A percentile compares a stretch with the other conserved stretches of the same genome.
Conservation (phyloP, 805 yeast genomes). For the Isabelozyma pseudorhagii region DNA sequence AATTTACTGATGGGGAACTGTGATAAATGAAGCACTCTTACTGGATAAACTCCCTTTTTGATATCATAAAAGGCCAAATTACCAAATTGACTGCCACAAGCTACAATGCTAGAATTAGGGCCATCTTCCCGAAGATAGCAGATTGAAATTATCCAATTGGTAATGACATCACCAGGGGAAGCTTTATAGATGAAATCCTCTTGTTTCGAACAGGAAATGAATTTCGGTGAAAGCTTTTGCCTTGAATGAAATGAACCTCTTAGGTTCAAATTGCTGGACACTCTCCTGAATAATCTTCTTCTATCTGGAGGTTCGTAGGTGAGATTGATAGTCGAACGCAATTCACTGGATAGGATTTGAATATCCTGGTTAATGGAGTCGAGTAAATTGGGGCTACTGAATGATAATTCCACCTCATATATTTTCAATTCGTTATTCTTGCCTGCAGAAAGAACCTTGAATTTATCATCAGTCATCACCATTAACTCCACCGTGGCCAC, state of each 20-base stretch:
- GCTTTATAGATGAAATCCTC: slow-evolving; percentile 8
- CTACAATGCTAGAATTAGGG: slow-evolving; percentile 7
- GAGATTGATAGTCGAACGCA: neutral
- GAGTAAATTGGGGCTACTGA: neutral
- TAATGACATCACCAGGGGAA: slow-evolving; percentile 5
- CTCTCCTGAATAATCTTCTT: slow-evolving; percentile 4
- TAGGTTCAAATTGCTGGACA: neutral
- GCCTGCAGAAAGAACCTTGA: slow-evolving; percentile 22
- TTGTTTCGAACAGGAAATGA: slow-evolving; percentile 7
- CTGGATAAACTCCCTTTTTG: slow-evolving; percentile 9
- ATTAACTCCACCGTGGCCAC: slow-evolving; percentile 17
- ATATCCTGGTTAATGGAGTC: slow-evolving; percentile 1
- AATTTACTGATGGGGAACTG: slow-evolving; percentile 21
- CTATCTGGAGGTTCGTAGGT: slow-evolving; percentile 1
- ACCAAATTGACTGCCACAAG: slow-evolving; percentile 34
- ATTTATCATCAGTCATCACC: slow-evolving; percentile 5
- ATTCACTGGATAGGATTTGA: neutral
- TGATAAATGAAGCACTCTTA: slow-evolving; percentile 15
- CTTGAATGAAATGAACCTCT: neutral
- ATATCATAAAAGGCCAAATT: slow-evolving; percentile 17
- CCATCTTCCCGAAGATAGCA: slow-evolving; percentile 10
- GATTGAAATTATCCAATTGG: slow-evolving; percentile 21
- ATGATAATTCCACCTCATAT: slow-evolving; percentile 17
- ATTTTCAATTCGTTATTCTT: slow-evolving; percentile 23
- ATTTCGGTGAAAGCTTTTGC: slow-evolving; percentile 8